These are phyloP conservation scores for Rhododendron simsii DNA, from an alignment of 148 eudicot species.

Conservation along the genomic window DNA sequence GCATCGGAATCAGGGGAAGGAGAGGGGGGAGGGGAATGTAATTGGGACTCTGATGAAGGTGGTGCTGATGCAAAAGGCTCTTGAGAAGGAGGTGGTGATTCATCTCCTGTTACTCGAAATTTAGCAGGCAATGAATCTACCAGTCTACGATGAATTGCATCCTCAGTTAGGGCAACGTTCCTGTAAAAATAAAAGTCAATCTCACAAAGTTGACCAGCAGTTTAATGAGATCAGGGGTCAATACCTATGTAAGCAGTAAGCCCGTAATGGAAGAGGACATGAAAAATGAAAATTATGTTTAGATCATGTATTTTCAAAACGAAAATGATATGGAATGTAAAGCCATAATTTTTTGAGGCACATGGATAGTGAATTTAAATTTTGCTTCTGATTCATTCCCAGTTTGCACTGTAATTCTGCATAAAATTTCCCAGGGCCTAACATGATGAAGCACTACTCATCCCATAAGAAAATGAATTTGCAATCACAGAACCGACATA, in stretches of 20 bases:
- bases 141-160: constrained; percentile 25
- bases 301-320: not conserved
- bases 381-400: not conserved
- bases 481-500: constrained; percentile 6
- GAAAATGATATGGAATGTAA: not conserved
- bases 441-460: not conserved
- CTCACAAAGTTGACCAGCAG: not conserved
- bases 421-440: not conserved
- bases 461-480: not conserved
- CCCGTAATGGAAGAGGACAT: not conserved
- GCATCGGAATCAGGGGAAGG: constrained; percentile 13
- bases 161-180: constrained; percentile 10
- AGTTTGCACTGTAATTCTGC: not conserved
- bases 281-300: not conserved
- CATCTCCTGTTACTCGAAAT: not conserved
- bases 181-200: constrained; percentile 18
- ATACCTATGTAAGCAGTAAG: not conserved
- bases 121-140: constrained; percentile 19
- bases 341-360: not conserved
- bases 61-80: not conserved
- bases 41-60: not conserved
- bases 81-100: not conserved
- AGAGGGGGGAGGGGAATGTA: constrained; percentile 25
- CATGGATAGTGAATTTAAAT: not conserved
- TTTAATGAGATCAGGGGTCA: not conserved